These are phyloP conservation scores for Orbilia quercus DNA, from an alignment of 2,329 filamentous ascomycete genomes.

Conservation along the genomic window DNA sequence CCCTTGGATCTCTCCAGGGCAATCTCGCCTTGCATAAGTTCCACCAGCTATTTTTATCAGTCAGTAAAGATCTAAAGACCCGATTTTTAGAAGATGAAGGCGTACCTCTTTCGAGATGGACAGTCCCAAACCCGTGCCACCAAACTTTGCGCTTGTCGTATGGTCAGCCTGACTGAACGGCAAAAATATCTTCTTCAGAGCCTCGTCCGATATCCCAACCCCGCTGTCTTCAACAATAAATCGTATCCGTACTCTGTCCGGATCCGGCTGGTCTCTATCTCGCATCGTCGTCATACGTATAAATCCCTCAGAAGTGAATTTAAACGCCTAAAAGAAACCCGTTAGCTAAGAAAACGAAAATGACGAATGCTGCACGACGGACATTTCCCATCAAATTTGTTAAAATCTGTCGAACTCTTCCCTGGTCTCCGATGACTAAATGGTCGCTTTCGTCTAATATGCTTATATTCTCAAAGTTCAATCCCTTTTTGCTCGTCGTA, in stretches of 20 bases:
- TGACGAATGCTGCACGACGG: background rate
- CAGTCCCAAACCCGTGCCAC: slow-evolving; percentile 47
- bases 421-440: slow-evolving; percentile 51
- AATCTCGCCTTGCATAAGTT: slow-evolving; percentile 54
- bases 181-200: slow-evolving; percentile 52
- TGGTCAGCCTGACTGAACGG: slow-evolving; percentile 55
- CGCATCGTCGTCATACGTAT: slow-evolving; percentile 54
- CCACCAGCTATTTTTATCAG: slow-evolving; percentile 29
- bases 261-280: slow-evolving; percentile 39
- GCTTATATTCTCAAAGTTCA: slow-evolving; percentile 51
- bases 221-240: slow-evolving; percentile 56
- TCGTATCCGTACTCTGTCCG: slow-evolving; percentile 42
- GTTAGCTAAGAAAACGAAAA: slow-evolving; percentile 5
- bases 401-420: slow-evolving; percentile 52
- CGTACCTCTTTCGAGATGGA: slow-evolving; percentile 55
- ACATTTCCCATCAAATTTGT: slow-evolving; percentile 55
- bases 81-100: background rate
- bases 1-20: slow-evolving; percentile 51
- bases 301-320: slow-evolving; percentile 54
- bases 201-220: slow-evolving; percentile 52
- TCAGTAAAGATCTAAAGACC: background rate
- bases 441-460: slow-evolving; percentile 48
- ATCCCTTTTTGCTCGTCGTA: slow-evolving; percentile 50
- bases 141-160: slow-evolving; percentile 45
- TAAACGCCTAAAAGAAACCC: slow-evolving; percentile 32